Evolutionary conservation across 306 rosid species (phyloP).

Genomic region (Prinsepia uniflora): DNA sequence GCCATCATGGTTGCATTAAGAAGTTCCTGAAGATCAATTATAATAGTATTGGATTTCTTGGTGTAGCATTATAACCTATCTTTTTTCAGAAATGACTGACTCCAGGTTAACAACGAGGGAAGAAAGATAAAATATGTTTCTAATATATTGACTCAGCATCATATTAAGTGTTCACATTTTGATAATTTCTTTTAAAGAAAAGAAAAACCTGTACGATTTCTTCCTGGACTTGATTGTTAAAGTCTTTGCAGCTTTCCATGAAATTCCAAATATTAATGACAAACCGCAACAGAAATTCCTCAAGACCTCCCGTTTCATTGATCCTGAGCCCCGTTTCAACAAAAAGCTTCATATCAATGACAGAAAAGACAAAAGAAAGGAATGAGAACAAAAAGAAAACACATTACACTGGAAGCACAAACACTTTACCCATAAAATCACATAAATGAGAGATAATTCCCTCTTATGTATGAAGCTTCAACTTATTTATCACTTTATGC

Average conservation of each 20-base stretch:
- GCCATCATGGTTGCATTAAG: conserved; percentile 67
- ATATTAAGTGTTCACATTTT: not conserved
- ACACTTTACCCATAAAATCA: not conserved
- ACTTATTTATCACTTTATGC: not conserved
- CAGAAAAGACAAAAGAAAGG: conserved; percentile 12
- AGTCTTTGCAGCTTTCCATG: conserved; percentile 42
- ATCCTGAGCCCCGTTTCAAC: conserved; percentile 52
- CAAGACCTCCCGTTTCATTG: conserved; percentile 52
- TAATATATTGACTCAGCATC: not conserved
- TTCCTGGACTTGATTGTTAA: conserved; percentile 35
- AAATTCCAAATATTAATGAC: conserved; percentile 60
- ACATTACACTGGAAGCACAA: not conserved
- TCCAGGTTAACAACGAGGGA: conserved; percentile 10
- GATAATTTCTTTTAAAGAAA: not conserved
- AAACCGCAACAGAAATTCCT: conserved; percentile 58
- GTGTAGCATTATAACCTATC: conserved; percentile 11
- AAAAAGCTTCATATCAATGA: conserved; percentile 29
- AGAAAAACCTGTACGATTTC: conserved; percentile 42
- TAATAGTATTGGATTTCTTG: conserved; percentile 20
- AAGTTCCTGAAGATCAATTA: conserved; percentile 56
- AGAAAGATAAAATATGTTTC: conserved; percentile 13
- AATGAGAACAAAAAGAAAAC: not conserved
- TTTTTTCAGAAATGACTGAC: not conserved
- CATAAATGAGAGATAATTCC: not conserved
- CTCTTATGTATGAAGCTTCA: not conserved